Conservation (phyloP, 331 rosid genomes). For the Telfairia occidentalis region DNA sequence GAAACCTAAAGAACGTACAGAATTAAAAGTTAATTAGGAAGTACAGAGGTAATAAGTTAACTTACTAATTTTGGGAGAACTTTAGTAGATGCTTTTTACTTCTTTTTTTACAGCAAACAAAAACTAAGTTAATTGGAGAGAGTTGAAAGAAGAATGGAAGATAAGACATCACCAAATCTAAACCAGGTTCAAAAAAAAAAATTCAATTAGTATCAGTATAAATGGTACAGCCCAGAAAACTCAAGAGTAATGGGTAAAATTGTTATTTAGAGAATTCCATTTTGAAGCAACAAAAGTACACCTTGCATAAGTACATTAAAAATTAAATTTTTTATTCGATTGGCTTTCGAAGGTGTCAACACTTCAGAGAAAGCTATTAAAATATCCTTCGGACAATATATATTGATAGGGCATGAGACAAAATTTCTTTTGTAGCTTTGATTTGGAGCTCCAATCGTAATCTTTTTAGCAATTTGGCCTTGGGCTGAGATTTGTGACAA, state of each 20-base stretch:
- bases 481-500: no score
- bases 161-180: neutral
- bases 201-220: neutral
- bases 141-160: neutral
- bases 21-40: neutral
- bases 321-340: neutral
- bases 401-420: neutral
- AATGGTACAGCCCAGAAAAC: neutral
- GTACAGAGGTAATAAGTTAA: neutral
- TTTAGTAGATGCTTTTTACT: neutral
- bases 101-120: neutral
- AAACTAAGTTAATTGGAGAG: neutral
- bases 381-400: neutral
- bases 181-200: neutral
- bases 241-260: neutral
- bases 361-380: neutral
- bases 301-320: neutral
- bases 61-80: neutral
- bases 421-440: neutral
- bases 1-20: constrained; percentile 36
- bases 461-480: neutral
- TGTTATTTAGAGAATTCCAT: neutral
- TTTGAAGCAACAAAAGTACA: neutral
- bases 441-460: neutral
- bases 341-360: neutral